A percentile compares a stretch with the other conserved stretches of the same genome.
phyloP scores from a whole-genome alignment of 441 rosid species.

The Euphorbia corollata region DNA sequence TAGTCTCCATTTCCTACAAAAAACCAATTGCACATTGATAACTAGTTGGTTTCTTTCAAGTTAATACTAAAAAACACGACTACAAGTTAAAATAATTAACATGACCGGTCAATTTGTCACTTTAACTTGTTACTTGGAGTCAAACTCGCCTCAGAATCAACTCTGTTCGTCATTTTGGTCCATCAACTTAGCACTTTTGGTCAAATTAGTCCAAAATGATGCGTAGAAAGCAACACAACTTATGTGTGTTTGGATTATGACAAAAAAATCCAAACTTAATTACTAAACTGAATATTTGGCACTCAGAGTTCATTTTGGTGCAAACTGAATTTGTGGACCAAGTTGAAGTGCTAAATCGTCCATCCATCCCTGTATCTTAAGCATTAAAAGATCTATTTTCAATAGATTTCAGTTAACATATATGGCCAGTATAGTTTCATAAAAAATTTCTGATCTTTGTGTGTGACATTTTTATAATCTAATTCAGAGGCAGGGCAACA shows the following conservation, averaged over 20 bases:
- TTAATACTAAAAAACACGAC: not conserved
- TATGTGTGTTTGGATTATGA: not conserved
- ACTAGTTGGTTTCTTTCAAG: not conserved
- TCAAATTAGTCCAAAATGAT: not conserved
- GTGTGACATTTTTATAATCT: not conserved
- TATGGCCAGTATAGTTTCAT: not conserved
- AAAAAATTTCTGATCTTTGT: not conserved
- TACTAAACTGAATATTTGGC: not conserved
- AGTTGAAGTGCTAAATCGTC: not conserved
- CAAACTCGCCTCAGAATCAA: not conserved
- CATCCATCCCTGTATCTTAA: too few relatives aligned
- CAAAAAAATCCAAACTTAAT: not conserved
- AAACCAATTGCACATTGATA: too few relatives aligned
- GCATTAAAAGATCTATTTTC: not conserved
- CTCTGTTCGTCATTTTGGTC: not conserved
- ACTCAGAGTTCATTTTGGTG: not conserved
- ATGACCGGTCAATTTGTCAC: not conserved
- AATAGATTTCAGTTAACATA: not conserved
- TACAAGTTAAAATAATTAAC: not conserved
- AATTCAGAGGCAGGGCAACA: constrained; percentile 23
- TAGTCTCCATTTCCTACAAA: not conserved
- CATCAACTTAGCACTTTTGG: not conserved
- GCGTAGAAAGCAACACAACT: not conserved
- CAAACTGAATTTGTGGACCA: not conserved
- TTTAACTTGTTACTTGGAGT: not conserved